These are phyloP conservation scores for Diplosphaera chodatii DNA, from an alignment of 139 green algal genomes.

Conservation along the genomic window DNA sequence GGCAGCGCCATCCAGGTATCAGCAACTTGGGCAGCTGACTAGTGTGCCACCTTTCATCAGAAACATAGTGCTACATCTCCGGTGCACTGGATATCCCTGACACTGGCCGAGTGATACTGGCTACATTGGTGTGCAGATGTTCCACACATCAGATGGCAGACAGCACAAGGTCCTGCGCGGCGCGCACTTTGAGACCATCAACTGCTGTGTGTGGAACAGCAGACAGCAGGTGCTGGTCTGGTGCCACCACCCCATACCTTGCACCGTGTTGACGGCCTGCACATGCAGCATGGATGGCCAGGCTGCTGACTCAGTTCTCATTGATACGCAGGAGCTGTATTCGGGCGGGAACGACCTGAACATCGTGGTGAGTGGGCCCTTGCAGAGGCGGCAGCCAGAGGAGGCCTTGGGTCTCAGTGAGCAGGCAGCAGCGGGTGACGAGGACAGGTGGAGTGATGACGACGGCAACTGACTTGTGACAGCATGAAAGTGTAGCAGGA, in stretches of 20 bases:
- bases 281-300: too few relatives aligned
- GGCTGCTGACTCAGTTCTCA: too few relatives aligned
- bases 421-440: not conserved
- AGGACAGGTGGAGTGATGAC: not conserved
- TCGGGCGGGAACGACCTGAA: conserved; percentile 53
- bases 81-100: too few relatives aligned
- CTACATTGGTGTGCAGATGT: not conserved
- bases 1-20: conserved; percentile 55
- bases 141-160: not conserved
- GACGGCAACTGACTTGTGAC: too few relatives aligned
- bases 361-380: conserved; percentile 61
- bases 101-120: too few relatives aligned
- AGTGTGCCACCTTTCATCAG: too few relatives aligned
- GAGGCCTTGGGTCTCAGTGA: not conserved
- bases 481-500: too few relatives aligned
- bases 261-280: too few relatives aligned
- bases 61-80: too few relatives aligned
- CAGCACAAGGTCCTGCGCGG: not conserved
- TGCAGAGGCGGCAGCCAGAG: not conserved
- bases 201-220: conserved; percentile 15
- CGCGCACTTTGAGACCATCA: conserved; percentile 28
- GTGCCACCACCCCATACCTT: too few relatives aligned
- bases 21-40: too few relatives aligned
- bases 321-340: conserved; percentile 64
- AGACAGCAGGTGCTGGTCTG: not conserved